These are phyloP conservation scores for Lichina pygmaea DNA, from an alignment of 495 filamentous ascomycete species.

Conservation along the genomic window DNA sequence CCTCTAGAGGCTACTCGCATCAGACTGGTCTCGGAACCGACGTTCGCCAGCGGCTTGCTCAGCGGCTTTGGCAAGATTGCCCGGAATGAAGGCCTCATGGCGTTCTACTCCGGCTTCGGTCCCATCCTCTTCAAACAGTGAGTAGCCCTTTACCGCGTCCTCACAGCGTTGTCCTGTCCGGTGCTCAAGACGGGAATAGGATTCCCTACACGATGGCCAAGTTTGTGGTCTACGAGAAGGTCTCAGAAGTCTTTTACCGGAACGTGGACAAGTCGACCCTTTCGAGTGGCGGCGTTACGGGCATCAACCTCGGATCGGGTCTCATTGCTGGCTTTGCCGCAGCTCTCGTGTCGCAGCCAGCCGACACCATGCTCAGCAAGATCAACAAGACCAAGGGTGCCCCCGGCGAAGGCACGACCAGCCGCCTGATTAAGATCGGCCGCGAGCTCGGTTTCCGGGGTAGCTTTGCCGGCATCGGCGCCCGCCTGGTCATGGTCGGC, in stretches of 20 bases:
- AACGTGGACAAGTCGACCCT: conserved; percentile 48
- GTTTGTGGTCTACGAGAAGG: conserved; percentile 99
- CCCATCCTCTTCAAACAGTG: conserved; percentile 93
- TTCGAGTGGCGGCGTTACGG: conserved; percentile 52
- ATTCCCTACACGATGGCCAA: conserved; percentile 99
- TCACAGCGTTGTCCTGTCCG: background rate
- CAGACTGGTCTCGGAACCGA: conserved; percentile 76
- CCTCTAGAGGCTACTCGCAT: conserved; percentile 86
- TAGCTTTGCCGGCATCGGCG: conserved; percentile 76
- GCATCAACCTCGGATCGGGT: conserved; percentile 83
- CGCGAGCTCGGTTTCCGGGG: conserved; percentile 81
- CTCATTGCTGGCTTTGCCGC: conserved; percentile 94
- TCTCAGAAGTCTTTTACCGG: conserved; percentile 50
- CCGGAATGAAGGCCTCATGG: conserved; percentile 57
- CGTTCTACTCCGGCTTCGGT: conserved; percentile 87
- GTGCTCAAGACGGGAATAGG: conserved; percentile 18
- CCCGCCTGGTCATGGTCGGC: conserved; percentile 71
- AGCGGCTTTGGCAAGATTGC: conserved; percentile 68
- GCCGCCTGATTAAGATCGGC: conserved; percentile 82
- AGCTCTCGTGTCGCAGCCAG: conserved; percentile 86
- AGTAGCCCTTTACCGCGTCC: conserved; percentile 13
- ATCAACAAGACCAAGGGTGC: conserved; percentile 99
- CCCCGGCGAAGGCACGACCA: conserved; percentile 80
- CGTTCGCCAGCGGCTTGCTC: conserved; percentile 58
- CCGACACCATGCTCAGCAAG: conserved; percentile 97